phyloP scores from a whole-genome alignment of 371 early-diverging fungal species.

The Zychaea mexicana region DNA sequence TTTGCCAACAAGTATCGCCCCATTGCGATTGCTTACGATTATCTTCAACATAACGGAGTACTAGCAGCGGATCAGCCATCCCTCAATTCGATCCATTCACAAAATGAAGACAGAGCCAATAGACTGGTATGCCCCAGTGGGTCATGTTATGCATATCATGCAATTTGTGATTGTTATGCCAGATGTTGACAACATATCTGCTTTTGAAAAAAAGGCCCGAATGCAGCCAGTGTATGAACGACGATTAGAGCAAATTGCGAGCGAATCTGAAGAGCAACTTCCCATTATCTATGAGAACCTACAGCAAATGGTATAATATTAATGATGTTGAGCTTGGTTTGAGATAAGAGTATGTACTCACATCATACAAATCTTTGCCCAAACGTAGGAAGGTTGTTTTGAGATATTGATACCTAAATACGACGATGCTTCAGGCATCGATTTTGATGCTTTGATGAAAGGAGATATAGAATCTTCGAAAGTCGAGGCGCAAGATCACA shows the following conservation, averaged over 20 bases:
- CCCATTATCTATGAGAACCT: slow-evolving; percentile 57
- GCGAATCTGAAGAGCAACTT: slow-evolving; percentile 42
- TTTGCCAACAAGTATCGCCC: slow-evolving; percentile 57
- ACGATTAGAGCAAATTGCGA: slow-evolving; percentile 40
- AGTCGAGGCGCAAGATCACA: slow-evolving; percentile 15
- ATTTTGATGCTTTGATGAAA: slow-evolving; percentile 37
- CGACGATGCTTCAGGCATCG: slow-evolving; percentile 13
- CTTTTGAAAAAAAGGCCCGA: slow-evolving; percentile 24
- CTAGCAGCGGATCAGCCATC: slow-evolving; percentile 3
- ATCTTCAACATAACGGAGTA: slow-evolving; percentile 39
- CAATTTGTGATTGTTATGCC: neutral
- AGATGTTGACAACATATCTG: neutral
- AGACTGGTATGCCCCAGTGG: slow-evolving; percentile 11
- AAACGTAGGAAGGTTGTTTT: slow-evolving; percentile 49
- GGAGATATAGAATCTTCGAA: slow-evolving; percentile 19
- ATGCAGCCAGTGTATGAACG: slow-evolving; percentile 42
- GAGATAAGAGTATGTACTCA: neutral
- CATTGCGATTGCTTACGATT: slow-evolving; percentile 59
- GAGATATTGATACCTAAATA: slow-evolving; percentile 60
- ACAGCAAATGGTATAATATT: slow-evolving; percentile 46
- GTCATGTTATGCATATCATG: neutral
- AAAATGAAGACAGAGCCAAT: slow-evolving; percentile 17
- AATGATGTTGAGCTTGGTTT: neutral
- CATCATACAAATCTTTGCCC: neutral
- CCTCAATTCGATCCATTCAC: slow-evolving; percentile 23